Evolutionary conservation across 148 eudicot genomes (phyloP), one percentile per base, ranked within the genome.

Genomic region (Chenopodium quinoa): DNA sequence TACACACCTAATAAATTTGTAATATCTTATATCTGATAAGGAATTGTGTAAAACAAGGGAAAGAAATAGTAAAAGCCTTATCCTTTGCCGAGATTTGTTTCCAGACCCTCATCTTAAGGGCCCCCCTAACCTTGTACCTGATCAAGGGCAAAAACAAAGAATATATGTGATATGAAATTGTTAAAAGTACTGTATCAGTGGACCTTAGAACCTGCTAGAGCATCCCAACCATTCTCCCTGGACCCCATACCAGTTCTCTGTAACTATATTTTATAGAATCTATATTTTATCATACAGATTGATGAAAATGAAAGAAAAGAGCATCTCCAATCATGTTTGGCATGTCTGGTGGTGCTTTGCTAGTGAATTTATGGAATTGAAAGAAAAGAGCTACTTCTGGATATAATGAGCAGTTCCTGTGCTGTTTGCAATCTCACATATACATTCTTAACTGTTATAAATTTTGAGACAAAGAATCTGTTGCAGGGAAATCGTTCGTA

Each of bases 401-500:
- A n/a, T 37, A 23, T 40, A 40, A 11, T 68, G n/a, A 32, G 78
- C 66, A 76, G 17, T 17, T 60, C 27, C 22, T 71, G n/a, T 79
- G 48, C 23, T 19, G 9, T 62, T 62, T 0, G 7, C 44, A 0
- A 40, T 40, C 7, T 40, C 65, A 62, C 22, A 20, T 62, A 22
- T 19, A 62, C 8, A 62, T 19, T 11, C 7, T 20, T 62, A 62
- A 4, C 7, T 62, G 11, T 17, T 17, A 40, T 54, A 25, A 23
- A 52, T 66, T 50, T 1, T 75, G 67, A 66, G 34, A 81, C 20
- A 63, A 50, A 34, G 5, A 52, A 54, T 23, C 32, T 71, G 78
- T 29, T 90, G 87, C 89, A 94, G 98, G 89, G 98, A 94, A 84
- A 88, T 91, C 87, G 97, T 94, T 71, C 85, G 84, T 71, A 90